phyloP scores from a whole-genome alignment of 176 grass and related monocot species.

The Bothriochloa decipiens region DNA sequence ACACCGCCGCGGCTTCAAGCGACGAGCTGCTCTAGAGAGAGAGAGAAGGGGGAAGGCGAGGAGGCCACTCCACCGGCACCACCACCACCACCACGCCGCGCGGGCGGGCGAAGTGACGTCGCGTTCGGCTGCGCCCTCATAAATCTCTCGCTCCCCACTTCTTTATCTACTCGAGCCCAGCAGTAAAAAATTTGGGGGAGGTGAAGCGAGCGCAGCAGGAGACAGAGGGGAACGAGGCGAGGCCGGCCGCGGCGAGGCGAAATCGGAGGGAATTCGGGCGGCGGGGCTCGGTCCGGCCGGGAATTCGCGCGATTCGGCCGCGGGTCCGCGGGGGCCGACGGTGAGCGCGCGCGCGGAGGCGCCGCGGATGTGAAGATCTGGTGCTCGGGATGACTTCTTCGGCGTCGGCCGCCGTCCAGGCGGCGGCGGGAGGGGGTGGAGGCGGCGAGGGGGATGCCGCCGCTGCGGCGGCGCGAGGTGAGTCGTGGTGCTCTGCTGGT shows the following conservation, averaged over 20 bases:
- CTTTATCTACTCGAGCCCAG: not conserved
- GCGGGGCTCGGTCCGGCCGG: not conserved
- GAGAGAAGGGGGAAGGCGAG: not conserved
- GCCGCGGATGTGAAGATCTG: conserved; percentile 59
- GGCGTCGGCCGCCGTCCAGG: not conserved
- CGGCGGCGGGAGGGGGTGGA: not conserved
- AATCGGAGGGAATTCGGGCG: conserved; percentile 40
- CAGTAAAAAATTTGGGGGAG: conserved; percentile 20
- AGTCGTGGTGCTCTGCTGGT: conserved; percentile 15
- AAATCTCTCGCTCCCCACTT: not conserved
- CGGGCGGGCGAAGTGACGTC: conserved; percentile 24
- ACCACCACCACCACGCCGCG: not conserved
- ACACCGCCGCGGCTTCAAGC: not conserved
- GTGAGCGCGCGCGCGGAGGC: not conserved
- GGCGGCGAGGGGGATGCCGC: not conserved
- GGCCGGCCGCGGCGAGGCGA: not conserved
- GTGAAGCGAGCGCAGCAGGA: not conserved
- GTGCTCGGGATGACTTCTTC: conserved; percentile 17
- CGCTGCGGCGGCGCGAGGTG: conserved; percentile 4
- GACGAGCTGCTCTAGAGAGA: not conserved
- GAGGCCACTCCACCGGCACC: not conserved
- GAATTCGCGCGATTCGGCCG: conserved; percentile 50
- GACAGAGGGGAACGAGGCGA: not conserved
- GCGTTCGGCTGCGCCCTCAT: conserved; percentile 8
- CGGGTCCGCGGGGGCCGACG: not conserved